phyloP scores from a whole-genome alignment of 1,139 yeast species.

The Cylindricascospora bacillispora region DNA sequence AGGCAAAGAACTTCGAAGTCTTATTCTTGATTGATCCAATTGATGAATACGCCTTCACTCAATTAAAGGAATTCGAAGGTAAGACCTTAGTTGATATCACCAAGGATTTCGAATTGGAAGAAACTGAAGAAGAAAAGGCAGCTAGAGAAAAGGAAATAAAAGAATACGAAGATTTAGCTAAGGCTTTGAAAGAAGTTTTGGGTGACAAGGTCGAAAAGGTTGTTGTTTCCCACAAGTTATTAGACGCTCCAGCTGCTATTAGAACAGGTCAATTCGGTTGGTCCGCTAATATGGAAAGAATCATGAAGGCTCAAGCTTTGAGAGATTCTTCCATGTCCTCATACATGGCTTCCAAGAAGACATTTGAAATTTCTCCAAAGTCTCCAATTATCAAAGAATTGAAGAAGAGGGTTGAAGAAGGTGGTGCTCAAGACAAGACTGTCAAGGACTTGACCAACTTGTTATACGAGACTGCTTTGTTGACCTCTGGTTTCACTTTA shows the following conservation, averaged over 20 bases:
- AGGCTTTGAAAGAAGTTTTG: constrained; percentile 89
- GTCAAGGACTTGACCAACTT: constrained; percentile 95
- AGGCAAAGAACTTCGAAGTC: constrained; percentile 97
- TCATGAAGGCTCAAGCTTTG: constrained; percentile 99
- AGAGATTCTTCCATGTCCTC: constrained; percentile 98
- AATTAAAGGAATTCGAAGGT: constrained; percentile 98
- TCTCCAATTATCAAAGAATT: constrained; percentile 92
- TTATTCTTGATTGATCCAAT: constrained; percentile 97
- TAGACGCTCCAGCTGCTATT: constrained; percentile 99
- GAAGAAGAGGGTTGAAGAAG: constrained; percentile 90
- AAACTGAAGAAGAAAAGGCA: constrained; percentile 94
- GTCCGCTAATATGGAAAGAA: constrained; percentile 99
- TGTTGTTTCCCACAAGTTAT: constrained; percentile 93
- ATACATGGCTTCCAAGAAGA: constrained; percentile 99
- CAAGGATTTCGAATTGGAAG: constrained; percentile 98
- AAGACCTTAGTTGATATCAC: constrained; percentile 97
- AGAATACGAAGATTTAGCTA: constrained; percentile 87
- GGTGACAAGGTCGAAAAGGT: constrained; percentile 99
- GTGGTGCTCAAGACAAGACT: constrained; percentile 96
- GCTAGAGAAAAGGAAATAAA: constrained; percentile 86
- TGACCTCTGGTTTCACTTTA: constrained; percentile 96
- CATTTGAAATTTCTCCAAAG: constrained; percentile 95
- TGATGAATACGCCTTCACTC: constrained; percentile 99
- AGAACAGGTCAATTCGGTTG: constrained; percentile 99
- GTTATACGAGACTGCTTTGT: constrained; percentile 93